phyloP scores from a whole-genome alignment of 2,329 filamentous ascomycete genomes.

The Talaromyces atroroseus region DNA sequence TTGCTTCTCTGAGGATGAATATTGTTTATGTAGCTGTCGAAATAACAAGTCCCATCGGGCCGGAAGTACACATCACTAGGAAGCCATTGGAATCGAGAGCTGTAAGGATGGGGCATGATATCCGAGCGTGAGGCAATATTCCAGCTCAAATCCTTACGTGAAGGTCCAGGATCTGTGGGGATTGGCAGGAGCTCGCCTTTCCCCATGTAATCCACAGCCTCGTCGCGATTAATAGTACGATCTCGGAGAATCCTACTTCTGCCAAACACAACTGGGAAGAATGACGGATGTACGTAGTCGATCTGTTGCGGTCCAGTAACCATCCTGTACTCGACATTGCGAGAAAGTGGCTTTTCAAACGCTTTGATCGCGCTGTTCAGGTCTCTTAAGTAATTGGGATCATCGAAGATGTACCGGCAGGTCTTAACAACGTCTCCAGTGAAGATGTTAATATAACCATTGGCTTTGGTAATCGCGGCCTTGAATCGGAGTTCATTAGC shows the following conservation, averaged over 20 bases:
- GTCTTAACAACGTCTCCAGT: conserved; percentile 48
- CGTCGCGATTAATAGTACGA: conserved; percentile 22
- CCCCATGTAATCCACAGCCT: conserved; percentile 21
- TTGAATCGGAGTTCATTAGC: conserved; percentile 49
- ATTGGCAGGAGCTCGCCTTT: conserved; percentile 21
- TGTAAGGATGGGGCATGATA: conserved; percentile 25
- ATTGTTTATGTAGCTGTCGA: conserved; percentile 44
- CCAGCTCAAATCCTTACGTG: conserved; percentile 27
- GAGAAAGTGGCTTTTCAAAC: conserved; percentile 49
- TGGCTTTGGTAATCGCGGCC: conserved; percentile 40
- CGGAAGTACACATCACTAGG: conserved; percentile 36
- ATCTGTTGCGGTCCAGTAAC: conserved; percentile 43
- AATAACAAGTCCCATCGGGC: conserved; percentile 23
- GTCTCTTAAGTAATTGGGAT: conserved; percentile 32
- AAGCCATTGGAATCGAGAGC: conserved; percentile 42
- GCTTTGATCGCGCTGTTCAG: conserved; percentile 41
- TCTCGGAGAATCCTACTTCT: conserved; percentile 25
- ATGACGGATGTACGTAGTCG: conserved; percentile 59
- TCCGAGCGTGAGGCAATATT: conserved; percentile 24
- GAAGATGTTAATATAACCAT: conserved; percentile 42
- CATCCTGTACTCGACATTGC: conserved; percentile 50
- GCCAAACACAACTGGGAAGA: conserved; percentile 52
- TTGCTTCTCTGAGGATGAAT: conserved; percentile 35
- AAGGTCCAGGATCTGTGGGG: conserved; percentile 26
- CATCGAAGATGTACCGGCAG: conserved; percentile 44